Base-by-base conservation (phyloP, 2,329 filamentous ascomycete species). In the Xylaria sp. region DNA sequence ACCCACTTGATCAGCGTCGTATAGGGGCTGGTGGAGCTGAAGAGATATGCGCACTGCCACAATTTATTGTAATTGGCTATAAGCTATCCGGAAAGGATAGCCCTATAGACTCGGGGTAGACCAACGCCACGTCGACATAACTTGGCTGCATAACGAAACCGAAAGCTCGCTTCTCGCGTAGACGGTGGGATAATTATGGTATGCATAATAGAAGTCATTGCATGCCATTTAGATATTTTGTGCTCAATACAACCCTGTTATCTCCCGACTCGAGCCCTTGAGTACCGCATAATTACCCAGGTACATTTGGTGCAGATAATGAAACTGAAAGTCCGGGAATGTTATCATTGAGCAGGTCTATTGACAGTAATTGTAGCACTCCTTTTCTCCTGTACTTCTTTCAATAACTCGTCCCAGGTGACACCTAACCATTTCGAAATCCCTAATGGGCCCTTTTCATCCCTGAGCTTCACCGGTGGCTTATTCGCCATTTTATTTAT, bases 351-450 rank as follows among this genome's bases (percentile, higher is more conserved):
- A 23, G 2, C 20, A 25, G 5, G 8, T 4, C 20, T 49, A 25
- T 12, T n/a, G 43, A 46, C 1, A 2, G 18, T n/a, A 9, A 25
- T 49, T 49, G 10, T 25, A 3, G 8, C 20, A 15, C 9, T 49
- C 25, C 46, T 49, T 74, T 79, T 64, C 61, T 39, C 23, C 13
- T 41, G 28, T 12, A 57, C 52, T 43, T 58, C 20, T 15, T 52
- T 41, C 57, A 66, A 1, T 36, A 66, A 39, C 33, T 66, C 49
- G 23, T 66, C 57, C 64, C 64, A 66, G 7, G 64, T 66, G 10
- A 66, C 57, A 28, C 36, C 51, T 18, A 66, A 62, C 64, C 64
- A 66, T 39, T 36, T 55, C 20, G 57, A 62, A 61, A 66, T 61
- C 1, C 39, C 57, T 51, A 18, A 20, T 13, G 57, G 56, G 8